Percentiles rank a stretch among this genome's conserved stretches.
Evolutionary conservation across 768 basidiomycete genomes (phyloP).

Genomic region (Lactarius hatsudake): DNA sequence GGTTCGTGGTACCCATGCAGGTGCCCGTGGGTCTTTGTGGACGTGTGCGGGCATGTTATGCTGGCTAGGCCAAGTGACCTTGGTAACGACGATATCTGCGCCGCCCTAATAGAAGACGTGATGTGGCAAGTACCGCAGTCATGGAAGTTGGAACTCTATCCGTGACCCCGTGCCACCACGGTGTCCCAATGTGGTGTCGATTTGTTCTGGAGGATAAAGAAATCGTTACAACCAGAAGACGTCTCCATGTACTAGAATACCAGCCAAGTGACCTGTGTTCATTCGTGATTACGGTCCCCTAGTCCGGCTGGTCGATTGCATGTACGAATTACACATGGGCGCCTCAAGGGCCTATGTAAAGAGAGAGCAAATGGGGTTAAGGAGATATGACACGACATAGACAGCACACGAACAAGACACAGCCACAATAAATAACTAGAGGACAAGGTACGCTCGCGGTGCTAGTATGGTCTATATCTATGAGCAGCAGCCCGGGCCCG

Average conservation of each 20-base stretch:
- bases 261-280: background rate
- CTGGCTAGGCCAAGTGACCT: no score
- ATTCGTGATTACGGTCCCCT: background rate
- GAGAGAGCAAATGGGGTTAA: slow-evolving; percentile 4
- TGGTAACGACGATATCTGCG: background rate
- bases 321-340: slow-evolving; percentile 32
- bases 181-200: background rate
- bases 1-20: accelerated
- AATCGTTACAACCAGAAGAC: background rate
- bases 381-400: slow-evolving; percentile 10
- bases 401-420: slow-evolving; percentile 10
- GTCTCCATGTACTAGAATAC: background rate
- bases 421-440: slow-evolving; percentile 16
- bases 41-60: no score
- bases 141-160: background rate
- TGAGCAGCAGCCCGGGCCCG: slow-evolving; percentile 48
- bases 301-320: slow-evolving; percentile 34
- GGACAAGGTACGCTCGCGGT: background rate
- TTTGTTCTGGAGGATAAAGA: background rate
- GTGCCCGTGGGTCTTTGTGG: no score
- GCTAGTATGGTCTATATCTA: background rate
- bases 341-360: slow-evolving; percentile 17
- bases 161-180: background rate
- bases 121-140: background rate
- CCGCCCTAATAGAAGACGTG: background rate